Evolutionary conservation across 2,329 filamentous ascomycete genomes (phyloP).

Genomic region (Fusarium globosum): DNA sequence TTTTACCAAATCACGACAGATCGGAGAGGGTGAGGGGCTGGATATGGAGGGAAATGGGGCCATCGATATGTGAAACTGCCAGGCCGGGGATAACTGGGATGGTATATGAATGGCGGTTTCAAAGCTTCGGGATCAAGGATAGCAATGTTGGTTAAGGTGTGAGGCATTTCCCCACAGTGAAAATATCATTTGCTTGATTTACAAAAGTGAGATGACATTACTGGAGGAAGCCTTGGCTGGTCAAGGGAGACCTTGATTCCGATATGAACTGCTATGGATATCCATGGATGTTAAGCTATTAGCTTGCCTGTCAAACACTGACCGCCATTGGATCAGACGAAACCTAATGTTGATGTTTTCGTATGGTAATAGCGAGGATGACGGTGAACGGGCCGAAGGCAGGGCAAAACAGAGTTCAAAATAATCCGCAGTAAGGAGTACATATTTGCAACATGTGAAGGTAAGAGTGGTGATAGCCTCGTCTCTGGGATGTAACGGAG

Average conservation of each 20-base stretch:
- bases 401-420: conserved; percentile 25
- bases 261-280: conserved; percentile 7
- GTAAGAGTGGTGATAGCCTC: conserved; percentile 26
- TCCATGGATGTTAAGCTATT: not conserved
- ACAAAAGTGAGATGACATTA: conserved; percentile 31
- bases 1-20: conserved; percentile 74
- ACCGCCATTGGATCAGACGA: conserved; percentile 17
- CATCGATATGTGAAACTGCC: conserved; percentile 37
- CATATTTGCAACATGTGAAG: not conserved
- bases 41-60: conserved; percentile 16
- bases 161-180: conserved; percentile 32
- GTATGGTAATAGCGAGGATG: not conserved
- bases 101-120: conserved; percentile 35
- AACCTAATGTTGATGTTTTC: conserved; percentile 1
- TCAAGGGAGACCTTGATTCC: conserved; percentile 6
- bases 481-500: conserved; percentile 26
- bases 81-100: conserved; percentile 21
- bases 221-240: not conserved
- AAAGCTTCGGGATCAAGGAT: conserved; percentile 29
- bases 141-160: conserved; percentile 9
- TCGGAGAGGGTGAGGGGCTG: conserved; percentile 37
- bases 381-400: conserved; percentile 1
- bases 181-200: conserved; percentile 23
- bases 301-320: conserved; percentile 16
- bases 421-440: not conserved